These are phyloP conservation scores for Drosera spatulata DNA, from an alignment of 179 eudicot genomes.

Conservation along the genomic window DNA sequence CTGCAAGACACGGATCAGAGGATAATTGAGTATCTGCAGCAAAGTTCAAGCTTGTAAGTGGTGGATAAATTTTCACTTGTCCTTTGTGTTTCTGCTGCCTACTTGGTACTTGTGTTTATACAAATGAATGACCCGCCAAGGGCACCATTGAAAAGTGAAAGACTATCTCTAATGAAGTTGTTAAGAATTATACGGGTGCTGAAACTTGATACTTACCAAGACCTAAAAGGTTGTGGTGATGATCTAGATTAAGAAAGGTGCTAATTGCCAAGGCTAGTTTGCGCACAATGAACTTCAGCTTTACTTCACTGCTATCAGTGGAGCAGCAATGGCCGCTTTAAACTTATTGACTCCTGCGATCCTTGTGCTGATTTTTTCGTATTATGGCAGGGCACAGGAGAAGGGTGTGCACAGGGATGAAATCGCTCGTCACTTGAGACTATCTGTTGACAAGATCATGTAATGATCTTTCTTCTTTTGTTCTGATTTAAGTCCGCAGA, in stretches of 20 bases:
- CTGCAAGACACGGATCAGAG: constrained; percentile 56
- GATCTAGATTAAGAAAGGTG: too few relatives aligned
- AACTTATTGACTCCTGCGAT: too few relatives aligned
- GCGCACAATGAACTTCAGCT: too few relatives aligned
- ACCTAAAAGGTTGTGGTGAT: too few relatives aligned
- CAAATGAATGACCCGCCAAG: too few relatives aligned
- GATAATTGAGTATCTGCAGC: constrained; percentile 58
- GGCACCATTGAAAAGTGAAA: too few relatives aligned
- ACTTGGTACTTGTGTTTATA: too few relatives aligned
- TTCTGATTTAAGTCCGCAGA: not conserved
- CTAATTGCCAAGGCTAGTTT: too few relatives aligned
- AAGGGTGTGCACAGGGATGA: constrained; percentile 76
- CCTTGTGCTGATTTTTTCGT: not conserved
- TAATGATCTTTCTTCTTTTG: constrained; percentile 20
- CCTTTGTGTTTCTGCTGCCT: not conserved
- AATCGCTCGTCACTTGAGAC: constrained; percentile 49
- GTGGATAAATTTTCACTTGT: not conserved
- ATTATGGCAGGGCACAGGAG: constrained; percentile 43
- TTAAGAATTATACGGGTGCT: too few relatives aligned
- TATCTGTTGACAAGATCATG: constrained; percentile 58
- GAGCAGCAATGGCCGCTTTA: too few relatives aligned
- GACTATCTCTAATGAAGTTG: too few relatives aligned
- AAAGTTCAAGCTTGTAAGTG: constrained; percentile 59
- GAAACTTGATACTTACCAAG: too few relatives aligned
- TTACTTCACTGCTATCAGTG: not conserved